phyloP scores from a whole-genome alignment of 2,329 filamentous ascomycete genomes.

The Trichoderma koningiopsis region DNA sequence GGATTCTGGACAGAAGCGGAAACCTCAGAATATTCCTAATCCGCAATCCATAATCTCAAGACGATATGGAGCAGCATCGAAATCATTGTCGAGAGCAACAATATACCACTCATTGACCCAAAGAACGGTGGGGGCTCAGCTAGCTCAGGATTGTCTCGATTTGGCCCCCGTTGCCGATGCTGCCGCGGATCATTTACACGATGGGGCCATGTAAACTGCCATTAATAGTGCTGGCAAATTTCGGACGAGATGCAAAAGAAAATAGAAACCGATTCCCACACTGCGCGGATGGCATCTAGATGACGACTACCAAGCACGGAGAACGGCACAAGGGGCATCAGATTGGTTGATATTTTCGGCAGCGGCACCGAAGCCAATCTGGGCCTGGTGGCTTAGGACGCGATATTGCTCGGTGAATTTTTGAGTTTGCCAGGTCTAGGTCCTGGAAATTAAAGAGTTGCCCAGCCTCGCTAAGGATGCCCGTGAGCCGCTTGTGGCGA shows the following conservation, averaged over 20 bases:
- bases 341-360: slow-evolving; percentile 5
- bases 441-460: not conserved
- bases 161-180: slow-evolving; percentile 21
- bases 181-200: slow-evolving; percentile 20
- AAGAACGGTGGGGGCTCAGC: slow-evolving; percentile 2
- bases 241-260: not conserved
- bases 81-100: not conserved
- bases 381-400: not conserved
- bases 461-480: not conserved
- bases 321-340: not conserved
- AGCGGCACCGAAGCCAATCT: slow-evolving; percentile 4
- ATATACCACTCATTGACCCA: not conserved
- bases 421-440: not conserved
- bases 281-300: not conserved
- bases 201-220: not conserved
- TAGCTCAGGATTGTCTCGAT: slow-evolving; percentile 16
- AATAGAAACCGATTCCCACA: not conserved
- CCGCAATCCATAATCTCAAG: not conserved
- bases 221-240: not conserved
- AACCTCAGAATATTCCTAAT: not conserved
- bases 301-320: not conserved
- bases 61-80: not conserved
- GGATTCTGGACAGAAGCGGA: not conserved
- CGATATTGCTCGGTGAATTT: not conserved
- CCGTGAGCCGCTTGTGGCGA: not conserved